phyloP scores from a whole-genome alignment of 495 filamentous ascomycete species.

The Xylaria longipes region DNA sequence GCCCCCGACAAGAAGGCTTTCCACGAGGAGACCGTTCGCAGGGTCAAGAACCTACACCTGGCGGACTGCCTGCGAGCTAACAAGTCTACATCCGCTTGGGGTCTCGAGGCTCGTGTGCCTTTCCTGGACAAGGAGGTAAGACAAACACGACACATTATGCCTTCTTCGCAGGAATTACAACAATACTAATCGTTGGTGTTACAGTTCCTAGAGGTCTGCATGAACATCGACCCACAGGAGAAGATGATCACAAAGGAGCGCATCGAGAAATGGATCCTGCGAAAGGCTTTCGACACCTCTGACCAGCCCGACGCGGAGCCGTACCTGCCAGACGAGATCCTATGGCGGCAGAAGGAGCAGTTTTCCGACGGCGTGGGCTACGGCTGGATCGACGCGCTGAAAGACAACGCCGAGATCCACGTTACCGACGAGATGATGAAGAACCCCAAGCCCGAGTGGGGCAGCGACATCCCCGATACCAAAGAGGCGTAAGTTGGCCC shows the following conservation, averaged over 20 bases:
- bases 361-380: conserved; percentile 98
- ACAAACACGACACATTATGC: neutral
- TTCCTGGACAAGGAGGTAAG: conserved; percentile 90
- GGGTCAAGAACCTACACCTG: conserved; percentile 94
- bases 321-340: conserved; percentile 92
- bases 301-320: conserved; percentile 78
- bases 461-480: conserved; percentile 83
- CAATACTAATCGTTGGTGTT: conserved; percentile 19
- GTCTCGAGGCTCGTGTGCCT: conserved; percentile 95
- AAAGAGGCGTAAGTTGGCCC: conserved; percentile 82
- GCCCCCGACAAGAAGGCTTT: conserved; percentile 90
- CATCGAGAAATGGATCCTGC: conserved; percentile 96
- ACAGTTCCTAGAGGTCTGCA: conserved; percentile 85
- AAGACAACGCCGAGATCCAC: conserved; percentile 86
- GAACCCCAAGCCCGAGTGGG: conserved; percentile 96
- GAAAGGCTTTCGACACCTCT: conserved; percentile 94
- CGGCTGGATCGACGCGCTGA: conserved; percentile 97
- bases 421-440: conserved; percentile 97
- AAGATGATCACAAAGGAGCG: conserved; percentile 92
- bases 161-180: neutral
- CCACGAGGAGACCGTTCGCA: conserved; percentile 88
- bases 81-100: conserved; percentile 99
- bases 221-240: conserved; percentile 91
- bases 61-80: conserved; percentile 96
- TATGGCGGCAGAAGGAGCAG: conserved; percentile 99